Evolutionary conservation across 2,329 filamentous ascomycete genomes (phyloP), one percentile per base, ranked within the genome.

Genomic region (Neocucurbitaria cava): DNA sequence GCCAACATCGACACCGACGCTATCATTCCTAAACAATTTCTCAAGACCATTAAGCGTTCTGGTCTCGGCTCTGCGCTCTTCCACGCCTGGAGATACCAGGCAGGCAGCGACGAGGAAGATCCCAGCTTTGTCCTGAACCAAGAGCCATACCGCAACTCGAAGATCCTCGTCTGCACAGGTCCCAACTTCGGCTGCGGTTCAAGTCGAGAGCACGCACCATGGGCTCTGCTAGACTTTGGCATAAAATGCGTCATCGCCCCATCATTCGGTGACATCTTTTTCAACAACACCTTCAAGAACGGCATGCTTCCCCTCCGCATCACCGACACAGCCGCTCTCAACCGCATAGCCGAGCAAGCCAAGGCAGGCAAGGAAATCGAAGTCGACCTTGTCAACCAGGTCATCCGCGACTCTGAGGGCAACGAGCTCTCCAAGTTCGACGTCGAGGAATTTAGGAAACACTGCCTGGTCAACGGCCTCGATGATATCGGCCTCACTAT

Each of bases 221-320:
- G 95, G 95, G 94, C 95, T 5, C 85, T 98, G 21, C 87, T 96
- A 52, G 95, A 98, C 79, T 98, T 98, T 68, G 95, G 95, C 65
- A 96, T 99, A 80, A 91, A 89, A 74, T 94, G 89, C 75, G 84
- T 98, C 70, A 96, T 98, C 66, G 95, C 94, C 1, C 91, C 92
- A 1, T 93, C 90, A 1, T 91, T 86, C 65, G 90, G 89, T 54
- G 92, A 96, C 72, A 99, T 99, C 77, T 97, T 97, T 87, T 96
- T 94, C 86, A 97, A 96, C 86, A 99, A 99, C 83, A 95, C 90
- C n/a, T 98, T 97, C 86, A 98, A 99, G 85, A 99, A 99, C 81
- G 94, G 94, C 81, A 98, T 98, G 95, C 82, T 98, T 60, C 93
- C 94, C 43, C 87, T 98, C 57, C 79, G 83, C 54, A 89, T 98